Percentiles rank a stretch among this genome's conserved stretches.
phyloP scores from a whole-genome alignment of 179 eudicot genomes.

The Beta macrorhiza region DNA sequence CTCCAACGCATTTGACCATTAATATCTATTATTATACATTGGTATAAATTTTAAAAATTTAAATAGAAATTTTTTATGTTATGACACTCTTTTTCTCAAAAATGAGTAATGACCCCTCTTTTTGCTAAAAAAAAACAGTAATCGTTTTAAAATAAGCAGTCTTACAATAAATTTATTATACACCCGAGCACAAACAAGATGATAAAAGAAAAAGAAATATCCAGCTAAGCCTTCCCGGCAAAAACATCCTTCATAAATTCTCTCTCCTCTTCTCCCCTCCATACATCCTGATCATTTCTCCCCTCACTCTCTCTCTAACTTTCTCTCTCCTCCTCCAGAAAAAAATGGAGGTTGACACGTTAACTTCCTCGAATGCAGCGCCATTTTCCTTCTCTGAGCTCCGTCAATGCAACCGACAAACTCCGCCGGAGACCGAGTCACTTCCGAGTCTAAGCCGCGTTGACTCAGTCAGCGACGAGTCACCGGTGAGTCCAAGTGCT shows the following conservation, averaged over 20 bases:
- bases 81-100: too few relatives aligned
- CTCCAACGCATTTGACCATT: too few relatives aligned
- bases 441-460: slow-evolving; percentile 4
- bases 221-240: slow-evolving; percentile 30
- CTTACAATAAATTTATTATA: too few relatives aligned
- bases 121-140: too few relatives aligned
- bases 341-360: slow-evolving; percentile 36
- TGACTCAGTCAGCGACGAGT: background rate
- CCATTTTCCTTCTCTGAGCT: slow-evolving; percentile 21
- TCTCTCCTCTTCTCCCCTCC: background rate
- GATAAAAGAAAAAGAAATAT: background rate
- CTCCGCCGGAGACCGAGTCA: background rate
- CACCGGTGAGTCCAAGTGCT: slow-evolving; percentile 13
- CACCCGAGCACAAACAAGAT: too few relatives aligned
- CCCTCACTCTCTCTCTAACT: background rate
- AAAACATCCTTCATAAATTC: background rate
- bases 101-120: too few relatives aligned
- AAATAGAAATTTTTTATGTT: too few relatives aligned
- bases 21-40: too few relatives aligned
- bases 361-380: background rate
- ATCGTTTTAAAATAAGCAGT: too few relatives aligned
- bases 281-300: slow-evolving; percentile 18
- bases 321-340: slow-evolving; percentile 18
- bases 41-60: too few relatives aligned
- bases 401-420: background rate